Percentiles rank a stretch among this genome's conserved stretches.
These are phyloP conservation scores for Ganoderma sinense DNA, from an alignment of 1,284 basidiomycete genomes.

Conservation along the genomic window DNA sequence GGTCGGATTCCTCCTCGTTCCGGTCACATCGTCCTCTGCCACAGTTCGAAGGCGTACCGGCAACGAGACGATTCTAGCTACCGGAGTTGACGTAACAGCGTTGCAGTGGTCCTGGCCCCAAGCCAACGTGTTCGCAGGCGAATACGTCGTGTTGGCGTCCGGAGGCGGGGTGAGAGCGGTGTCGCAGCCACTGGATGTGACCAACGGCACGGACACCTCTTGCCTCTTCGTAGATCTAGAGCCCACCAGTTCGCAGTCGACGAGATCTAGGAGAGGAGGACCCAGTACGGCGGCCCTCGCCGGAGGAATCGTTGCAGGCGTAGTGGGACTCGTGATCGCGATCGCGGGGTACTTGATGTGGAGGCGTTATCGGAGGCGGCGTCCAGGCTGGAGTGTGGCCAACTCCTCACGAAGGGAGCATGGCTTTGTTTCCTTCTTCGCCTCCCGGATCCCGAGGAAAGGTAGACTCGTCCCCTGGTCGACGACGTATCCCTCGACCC, in stretches of 20 bases:
- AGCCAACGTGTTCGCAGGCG: constrained; percentile 35
- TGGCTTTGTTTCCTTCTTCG: background rate
- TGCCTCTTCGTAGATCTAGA: constrained; percentile 26
- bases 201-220: constrained; percentile 25
- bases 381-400: constrained; percentile 6
- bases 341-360: constrained; percentile 22
- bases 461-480: too few species aligned
- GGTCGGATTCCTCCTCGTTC: background rate
- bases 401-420: constrained; percentile 7
- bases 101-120: constrained; percentile 30
- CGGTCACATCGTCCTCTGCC: background rate
- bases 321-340: constrained; percentile 33
- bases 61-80: background rate
- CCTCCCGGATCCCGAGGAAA: background rate
- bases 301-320: constrained; percentile 42
- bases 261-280: background rate
- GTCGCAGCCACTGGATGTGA: constrained; percentile 33
- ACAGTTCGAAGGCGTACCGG: too few species aligned
- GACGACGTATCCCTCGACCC: background rate
- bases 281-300: constrained; percentile 36
- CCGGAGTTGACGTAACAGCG: background rate
- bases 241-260: constrained; percentile 13
- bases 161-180: background rate
- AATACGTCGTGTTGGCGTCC: constrained; percentile 21
- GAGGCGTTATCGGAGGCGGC: constrained; percentile 21